Base-by-base conservation (phyloP, 1,139 yeast species). In the Sugiyamaella sp. region DNA sequence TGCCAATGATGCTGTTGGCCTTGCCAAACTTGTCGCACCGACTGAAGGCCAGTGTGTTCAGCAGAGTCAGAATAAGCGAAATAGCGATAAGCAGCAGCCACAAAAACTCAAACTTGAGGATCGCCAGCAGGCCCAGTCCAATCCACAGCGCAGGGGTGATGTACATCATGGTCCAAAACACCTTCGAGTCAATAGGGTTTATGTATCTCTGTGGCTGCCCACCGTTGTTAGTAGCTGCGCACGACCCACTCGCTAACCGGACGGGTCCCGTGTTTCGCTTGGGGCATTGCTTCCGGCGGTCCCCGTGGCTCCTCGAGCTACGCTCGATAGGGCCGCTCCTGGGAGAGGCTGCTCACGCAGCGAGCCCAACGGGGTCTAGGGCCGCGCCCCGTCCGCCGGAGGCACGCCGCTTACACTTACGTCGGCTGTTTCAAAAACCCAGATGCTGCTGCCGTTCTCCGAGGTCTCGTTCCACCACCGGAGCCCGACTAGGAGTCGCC, bases 381-480 rank as follows among this genome's bases (percentile, higher is more conserved):
- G n/a, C n/a, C 24, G 14, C 10, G 10, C 29, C 43, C 24, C 43
- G 21, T 20, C 10, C 24, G 42, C 42, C 4, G 21, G 24, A 16
- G 4, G 22, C 40, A 22, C 4, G 22, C 4, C 16, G 21, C 5
- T 12, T 5, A 22, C 33, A 65, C 71, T 49, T 62, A 68, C 72
- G 65, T 87, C 89, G 1, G 95, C 93, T 1, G 89, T 83, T 69
- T 89, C 96, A 68, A 89, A 89, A 17, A 89, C 95, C 96, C 96
- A 89, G 17, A 86, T 81, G 58, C 88, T 85, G 60, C 85, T 86
- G 37, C 93, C 91, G 10, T 70, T 66, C 3, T 58, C 58, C 1
- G 71, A 59, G 0, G 74, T 75, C 65, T 62, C 83, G 68, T 89
- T 89, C 96, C 97, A 90, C 97, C 97, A 91, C 61, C 99, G 79